Conservation (phyloP, 1,284 basidiomycete species). For the Xerocomus amazonicus region DNA sequence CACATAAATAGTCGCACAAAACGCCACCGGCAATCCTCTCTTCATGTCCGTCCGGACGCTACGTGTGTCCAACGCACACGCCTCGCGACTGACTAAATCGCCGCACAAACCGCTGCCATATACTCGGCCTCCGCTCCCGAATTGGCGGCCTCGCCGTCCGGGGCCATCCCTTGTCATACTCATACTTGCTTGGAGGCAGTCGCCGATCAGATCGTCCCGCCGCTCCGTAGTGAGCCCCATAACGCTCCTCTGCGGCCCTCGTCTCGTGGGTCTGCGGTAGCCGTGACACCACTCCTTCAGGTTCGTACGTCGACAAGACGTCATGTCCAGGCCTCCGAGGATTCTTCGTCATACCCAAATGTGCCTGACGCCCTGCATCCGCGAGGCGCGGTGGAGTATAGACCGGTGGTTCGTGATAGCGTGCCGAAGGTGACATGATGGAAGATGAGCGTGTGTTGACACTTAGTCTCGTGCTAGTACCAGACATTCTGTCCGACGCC, state of each 20-base stretch:
- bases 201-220: conserved; percentile 10
- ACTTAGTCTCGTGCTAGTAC: conserved; percentile 8
- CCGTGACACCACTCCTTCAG: conserved; percentile 8
- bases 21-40: background rate
- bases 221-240: background rate
- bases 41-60: background rate
- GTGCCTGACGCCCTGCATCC: conserved; percentile 28
- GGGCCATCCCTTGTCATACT: background rate
- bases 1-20: conserved; percentile 1
- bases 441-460: conserved; percentile 10
- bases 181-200: background rate
- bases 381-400: conserved; percentile 19
- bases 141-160: conserved; percentile 1
- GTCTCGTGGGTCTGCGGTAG: conserved; percentile 9
- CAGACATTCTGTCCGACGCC: background rate
- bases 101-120: conserved; percentile 26
- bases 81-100: conserved; percentile 22
- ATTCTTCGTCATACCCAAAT: conserved; percentile 8
- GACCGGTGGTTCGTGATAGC: conserved; percentile 17
- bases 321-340: conserved; percentile 23
- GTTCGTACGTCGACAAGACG: conserved; percentile 2
- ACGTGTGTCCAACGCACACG: conserved; percentile 22
- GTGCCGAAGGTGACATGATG: conserved; percentile 16
- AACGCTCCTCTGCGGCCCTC: conserved; percentile 7
- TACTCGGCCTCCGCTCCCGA: conserved; percentile 22